These are phyloP conservation scores for Lipomyces lipofer DNA, from an alignment of 805 yeast genomes.

Conservation along the genomic window DNA sequence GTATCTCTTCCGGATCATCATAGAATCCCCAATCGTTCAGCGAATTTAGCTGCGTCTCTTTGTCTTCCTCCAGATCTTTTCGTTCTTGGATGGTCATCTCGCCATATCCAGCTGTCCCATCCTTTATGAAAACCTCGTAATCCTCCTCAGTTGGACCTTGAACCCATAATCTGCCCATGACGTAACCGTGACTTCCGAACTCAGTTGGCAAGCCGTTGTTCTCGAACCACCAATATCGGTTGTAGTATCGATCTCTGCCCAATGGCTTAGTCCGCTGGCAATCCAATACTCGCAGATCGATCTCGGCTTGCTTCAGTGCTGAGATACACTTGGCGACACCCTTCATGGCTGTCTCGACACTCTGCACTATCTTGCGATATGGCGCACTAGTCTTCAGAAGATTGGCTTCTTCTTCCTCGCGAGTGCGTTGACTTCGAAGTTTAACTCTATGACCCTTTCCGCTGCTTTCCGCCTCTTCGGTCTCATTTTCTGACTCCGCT, in stretches of 20 bases:
- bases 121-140: conserved; percentile 40
- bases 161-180: conserved; percentile 84
- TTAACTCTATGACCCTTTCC: background rate
- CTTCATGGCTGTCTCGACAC: conserved; percentile 36
- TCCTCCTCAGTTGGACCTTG: conserved; percentile 78
- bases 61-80: conserved; percentile 20
- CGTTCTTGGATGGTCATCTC: conserved; percentile 24
- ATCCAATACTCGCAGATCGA: conserved; percentile 54
- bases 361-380: conserved; percentile 40
- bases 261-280: conserved; percentile 71
- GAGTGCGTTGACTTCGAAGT: conserved; percentile 36
- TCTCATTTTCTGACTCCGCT: conserved; percentile 15
- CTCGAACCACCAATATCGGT: conserved; percentile 96
- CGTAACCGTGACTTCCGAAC: conserved; percentile 53
- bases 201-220: conserved; percentile 60
- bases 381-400: conserved; percentile 41
- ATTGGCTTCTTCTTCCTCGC: conserved; percentile 28
- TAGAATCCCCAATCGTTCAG: conserved; percentile 67
- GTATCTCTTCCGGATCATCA: conserved; percentile 62
- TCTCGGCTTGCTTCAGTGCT: conserved; percentile 57
- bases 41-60: conserved; percentile 54
- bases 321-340: conserved; percentile 49
- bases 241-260: conserved; percentile 81
- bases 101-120: conserved; percentile 31
- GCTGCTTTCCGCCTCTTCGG: conserved; percentile 2